Conservation (phyloP, 2,329 filamentous ascomycete species). For the Didymella keratinophila region DNA sequence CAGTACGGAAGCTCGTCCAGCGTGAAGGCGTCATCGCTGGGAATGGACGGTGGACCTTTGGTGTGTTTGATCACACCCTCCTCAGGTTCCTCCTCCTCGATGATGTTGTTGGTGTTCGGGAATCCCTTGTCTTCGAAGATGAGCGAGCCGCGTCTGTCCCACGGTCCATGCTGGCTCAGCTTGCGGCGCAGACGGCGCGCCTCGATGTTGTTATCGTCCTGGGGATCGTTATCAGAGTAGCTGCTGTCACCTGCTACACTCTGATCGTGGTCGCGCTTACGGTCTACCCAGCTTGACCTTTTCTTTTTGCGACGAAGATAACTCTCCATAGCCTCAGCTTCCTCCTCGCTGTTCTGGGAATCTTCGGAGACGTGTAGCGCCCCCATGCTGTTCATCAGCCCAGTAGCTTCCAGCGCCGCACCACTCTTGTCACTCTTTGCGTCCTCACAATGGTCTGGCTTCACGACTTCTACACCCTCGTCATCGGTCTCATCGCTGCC, state of each 20-base stretch:
- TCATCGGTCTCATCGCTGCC: slow-evolving; percentile 50
- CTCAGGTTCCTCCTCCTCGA: slow-evolving; percentile 51
- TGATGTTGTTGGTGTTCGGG: slow-evolving; percentile 46
- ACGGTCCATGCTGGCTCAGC: slow-evolving; percentile 48
- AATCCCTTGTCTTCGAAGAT: slow-evolving; percentile 52
- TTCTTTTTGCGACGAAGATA: slow-evolving; percentile 50
- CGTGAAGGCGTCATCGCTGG: slow-evolving; percentile 50
- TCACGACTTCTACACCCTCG: slow-evolving; percentile 54
- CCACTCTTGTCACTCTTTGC: slow-evolving; percentile 47
- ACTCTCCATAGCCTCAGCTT: slow-evolving; percentile 33
- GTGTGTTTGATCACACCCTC: slow-evolving; percentile 41
- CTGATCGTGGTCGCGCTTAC: slow-evolving; percentile 57
- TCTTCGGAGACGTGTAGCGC: slow-evolving; percentile 47
- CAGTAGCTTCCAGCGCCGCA: slow-evolving; percentile 39
- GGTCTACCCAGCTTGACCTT: slow-evolving; percentile 49
- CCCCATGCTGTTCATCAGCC: slow-evolving; percentile 44
- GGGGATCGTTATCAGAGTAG: slow-evolving; percentile 52
- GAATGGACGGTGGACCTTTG: slow-evolving; percentile 48
- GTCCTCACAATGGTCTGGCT: slow-evolving; percentile 56
- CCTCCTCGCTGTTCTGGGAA: slow-evolving; percentile 40
- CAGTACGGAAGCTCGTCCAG: slow-evolving; percentile 51
- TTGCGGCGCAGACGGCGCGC: slow-evolving; percentile 55
- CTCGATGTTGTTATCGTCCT: slow-evolving; percentile 50
- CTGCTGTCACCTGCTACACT: slow-evolving; percentile 56
- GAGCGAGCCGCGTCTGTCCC: slow-evolving; percentile 47